phyloP scores from a whole-genome alignment of 805 yeast genomes.

The Teunomyces stri region DNA sequence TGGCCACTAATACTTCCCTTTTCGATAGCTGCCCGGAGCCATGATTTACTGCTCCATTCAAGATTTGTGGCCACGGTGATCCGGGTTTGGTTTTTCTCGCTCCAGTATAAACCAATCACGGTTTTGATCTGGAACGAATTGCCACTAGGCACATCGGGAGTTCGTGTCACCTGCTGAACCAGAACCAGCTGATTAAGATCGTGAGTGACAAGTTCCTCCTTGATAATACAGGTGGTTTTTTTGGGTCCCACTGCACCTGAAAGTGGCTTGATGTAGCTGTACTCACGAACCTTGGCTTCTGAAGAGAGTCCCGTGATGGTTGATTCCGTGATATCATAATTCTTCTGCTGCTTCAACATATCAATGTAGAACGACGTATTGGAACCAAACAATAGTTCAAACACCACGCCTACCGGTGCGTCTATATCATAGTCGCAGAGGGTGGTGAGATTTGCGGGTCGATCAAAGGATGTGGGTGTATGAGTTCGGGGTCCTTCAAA shows the following conservation, averaged over 20 bases:
- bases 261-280: constrained; percentile 61
- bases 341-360: constrained; percentile 59
- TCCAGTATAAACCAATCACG: constrained; percentile 60
- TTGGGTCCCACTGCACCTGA: constrained; percentile 73
- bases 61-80: constrained; percentile 53
- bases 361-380: constrained; percentile 36
- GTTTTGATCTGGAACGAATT: constrained; percentile 62
- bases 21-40: constrained; percentile 77
- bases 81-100: constrained; percentile 50
- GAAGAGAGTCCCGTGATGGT: constrained; percentile 32
- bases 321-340: constrained; percentile 51
- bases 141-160: constrained; percentile 84
- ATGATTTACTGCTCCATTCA: constrained; percentile 73
- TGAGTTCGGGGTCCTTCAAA: constrained; percentile 70
- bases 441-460: constrained; percentile 50
- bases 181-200: constrained; percentile 48
- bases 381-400: constrained; percentile 61
- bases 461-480: constrained; percentile 51
- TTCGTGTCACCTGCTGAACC: constrained; percentile 56
- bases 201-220: constrained; percentile 53
- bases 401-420: constrained; percentile 68
- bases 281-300: constrained; percentile 46
- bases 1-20: constrained; percentile 74
- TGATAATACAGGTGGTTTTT: constrained; percentile 63
- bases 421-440: constrained; percentile 52